Conservation (phyloP, 2,329 filamentous ascomycete species). For the Chaetothyriales sp. region DNA sequence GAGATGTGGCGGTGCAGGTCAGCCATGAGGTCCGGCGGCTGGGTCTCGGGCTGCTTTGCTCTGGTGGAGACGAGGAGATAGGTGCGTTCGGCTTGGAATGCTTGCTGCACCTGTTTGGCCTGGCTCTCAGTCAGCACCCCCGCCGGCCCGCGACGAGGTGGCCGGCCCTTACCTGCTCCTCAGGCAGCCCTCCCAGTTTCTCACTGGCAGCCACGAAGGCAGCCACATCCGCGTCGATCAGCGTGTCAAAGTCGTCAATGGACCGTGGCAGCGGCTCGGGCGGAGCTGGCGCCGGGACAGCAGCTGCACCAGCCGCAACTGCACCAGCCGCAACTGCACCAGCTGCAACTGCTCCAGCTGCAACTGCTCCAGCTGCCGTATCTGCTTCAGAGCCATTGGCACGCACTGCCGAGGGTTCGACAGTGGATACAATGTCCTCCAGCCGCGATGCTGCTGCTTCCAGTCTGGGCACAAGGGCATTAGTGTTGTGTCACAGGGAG, state of each 20-base stretch:
- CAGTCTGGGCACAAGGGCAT: slow-evolving; percentile 46
- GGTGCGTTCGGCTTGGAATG: slow-evolving; percentile 73
- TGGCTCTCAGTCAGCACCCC: slow-evolving; percentile 20
- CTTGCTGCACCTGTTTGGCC: slow-evolving; percentile 44
- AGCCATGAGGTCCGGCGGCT: slow-evolving; percentile 61
- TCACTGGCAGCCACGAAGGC: slow-evolving; percentile 67
- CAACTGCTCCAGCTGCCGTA: slow-evolving; percentile 21
- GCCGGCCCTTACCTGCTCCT: slow-evolving; percentile 55
- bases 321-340: slow-evolving; percentile 22
- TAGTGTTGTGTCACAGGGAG: slow-evolving; percentile 6
- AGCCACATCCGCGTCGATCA: slow-evolving; percentile 60
- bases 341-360: slow-evolving; percentile 21
- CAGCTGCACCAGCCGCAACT: slow-evolving; percentile 21
- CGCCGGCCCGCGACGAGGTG: slow-evolving; percentile 14
- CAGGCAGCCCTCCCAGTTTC: slow-evolving; percentile 62
- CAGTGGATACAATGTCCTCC: slow-evolving; percentile 84
- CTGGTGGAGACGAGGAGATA: slow-evolving; percentile 81
- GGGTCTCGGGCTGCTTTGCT: slow-evolving; percentile 77
- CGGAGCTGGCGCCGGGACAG: slow-evolving; percentile 33
- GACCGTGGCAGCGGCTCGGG: slow-evolving; percentile 55
- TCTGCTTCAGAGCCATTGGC: slow-evolving; percentile 25
- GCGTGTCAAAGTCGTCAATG: slow-evolving; percentile 76
- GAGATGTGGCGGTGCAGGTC: slow-evolving; percentile 74
- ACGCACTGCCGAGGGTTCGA: slow-evolving; percentile 33
- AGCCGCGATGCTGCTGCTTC: slow-evolving; percentile 93